phyloP scores from a whole-genome alignment of 345 rosid species.

The Eucalyptus caleyi region DNA sequence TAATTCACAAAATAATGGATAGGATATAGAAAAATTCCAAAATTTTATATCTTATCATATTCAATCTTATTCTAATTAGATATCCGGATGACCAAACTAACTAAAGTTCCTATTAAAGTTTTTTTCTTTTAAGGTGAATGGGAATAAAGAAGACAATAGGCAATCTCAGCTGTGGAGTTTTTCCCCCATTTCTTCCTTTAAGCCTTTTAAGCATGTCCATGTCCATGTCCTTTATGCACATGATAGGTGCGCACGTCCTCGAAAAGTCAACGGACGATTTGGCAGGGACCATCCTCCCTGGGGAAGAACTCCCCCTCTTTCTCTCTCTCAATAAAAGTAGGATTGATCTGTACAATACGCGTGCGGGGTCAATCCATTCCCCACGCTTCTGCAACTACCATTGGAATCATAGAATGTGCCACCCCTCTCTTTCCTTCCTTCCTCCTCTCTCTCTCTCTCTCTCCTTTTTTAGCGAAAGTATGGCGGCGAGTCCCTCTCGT shows the following conservation, averaged over 20 bases:
- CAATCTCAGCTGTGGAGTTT: too few species aligned
- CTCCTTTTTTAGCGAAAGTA: not conserved
- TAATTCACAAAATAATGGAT: fast-evolving
- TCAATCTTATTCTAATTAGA: fast-evolving
- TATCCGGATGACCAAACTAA: fast-evolving
- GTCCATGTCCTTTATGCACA: not conserved
- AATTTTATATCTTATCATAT: fast-evolving
- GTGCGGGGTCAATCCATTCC: not conserved
- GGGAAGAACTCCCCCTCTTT: not conserved
- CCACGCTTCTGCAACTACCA: not conserved
- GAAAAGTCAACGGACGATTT: not conserved
- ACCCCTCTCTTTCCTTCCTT: not conserved
- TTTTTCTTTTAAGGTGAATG: too few species aligned
- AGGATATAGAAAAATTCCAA: fast-evolving
- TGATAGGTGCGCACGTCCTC: not conserved
- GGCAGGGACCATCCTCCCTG: not conserved
- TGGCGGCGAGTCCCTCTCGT: not conserved
- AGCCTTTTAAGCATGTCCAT: too few species aligned
- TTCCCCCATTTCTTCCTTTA: too few species aligned
- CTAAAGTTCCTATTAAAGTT: fast-evolving
- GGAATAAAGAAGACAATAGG: fast-evolving
- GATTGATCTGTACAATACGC: not conserved
- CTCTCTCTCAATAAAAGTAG: not conserved
- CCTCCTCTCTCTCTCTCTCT: not conserved
- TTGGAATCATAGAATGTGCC: not conserved